Percentiles rank a stretch among this genome's conserved stretches.
Evolutionary conservation across 1,284 basidiomycete species (phyloP).

Genomic region (Tilletia walkeri): DNA sequence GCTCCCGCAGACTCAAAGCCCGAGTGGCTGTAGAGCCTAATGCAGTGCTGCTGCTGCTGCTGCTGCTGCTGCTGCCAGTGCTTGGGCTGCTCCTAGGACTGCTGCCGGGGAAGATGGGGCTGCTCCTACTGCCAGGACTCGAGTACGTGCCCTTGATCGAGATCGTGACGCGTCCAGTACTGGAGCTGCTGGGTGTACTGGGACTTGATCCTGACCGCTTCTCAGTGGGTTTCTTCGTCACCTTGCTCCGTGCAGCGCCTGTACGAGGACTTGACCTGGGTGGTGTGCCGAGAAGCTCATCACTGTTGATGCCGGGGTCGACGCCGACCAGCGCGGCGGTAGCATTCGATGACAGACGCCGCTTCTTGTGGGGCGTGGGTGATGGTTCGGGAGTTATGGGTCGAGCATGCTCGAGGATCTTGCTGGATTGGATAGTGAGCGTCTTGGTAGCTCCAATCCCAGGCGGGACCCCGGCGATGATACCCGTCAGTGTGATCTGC

Average conservation of each 20-base stretch:
- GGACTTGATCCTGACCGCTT: no score
- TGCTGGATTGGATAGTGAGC: no score
- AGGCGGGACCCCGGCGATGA: no score
- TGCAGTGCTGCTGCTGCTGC: not conserved
- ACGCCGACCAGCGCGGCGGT: no score
- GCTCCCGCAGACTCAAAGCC: conserved; percentile 3
- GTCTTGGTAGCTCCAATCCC: no score
- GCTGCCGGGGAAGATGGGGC: not conserved
- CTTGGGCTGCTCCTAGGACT: not conserved
- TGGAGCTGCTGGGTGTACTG: not conserved
- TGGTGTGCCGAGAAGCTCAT: no score
- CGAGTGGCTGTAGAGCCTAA: not conserved
- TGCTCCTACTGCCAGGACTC: not conserved
- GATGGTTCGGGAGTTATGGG: no score
- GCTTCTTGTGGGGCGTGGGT: no score
- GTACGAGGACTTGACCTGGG: not conserved
- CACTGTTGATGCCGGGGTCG: no score
- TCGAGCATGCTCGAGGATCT: no score
- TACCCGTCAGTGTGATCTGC: no score
- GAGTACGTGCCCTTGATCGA: not conserved
- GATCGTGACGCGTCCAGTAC: not conserved
- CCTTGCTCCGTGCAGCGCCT: not conserved
- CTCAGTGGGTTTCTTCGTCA: not conserved
- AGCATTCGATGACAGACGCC: no score
- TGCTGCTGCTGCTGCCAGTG: not conserved